A percentile compares a stretch with the other conserved stretches of the same genome.
Conservation (phyloP, 73 alveolate genomes). For the Symbiodinium natans region DNA sequence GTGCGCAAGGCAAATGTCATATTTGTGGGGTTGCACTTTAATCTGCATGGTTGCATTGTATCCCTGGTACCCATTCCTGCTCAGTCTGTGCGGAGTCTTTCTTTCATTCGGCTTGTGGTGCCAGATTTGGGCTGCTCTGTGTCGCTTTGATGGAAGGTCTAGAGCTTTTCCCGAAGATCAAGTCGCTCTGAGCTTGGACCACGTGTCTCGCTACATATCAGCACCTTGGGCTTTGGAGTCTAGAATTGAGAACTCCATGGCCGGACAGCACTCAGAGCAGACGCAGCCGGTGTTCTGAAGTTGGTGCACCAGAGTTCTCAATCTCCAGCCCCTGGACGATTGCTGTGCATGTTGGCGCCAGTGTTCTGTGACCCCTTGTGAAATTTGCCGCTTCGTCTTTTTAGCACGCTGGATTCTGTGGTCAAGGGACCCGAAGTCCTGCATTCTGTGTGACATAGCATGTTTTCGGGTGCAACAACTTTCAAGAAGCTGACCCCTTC, state of each 20-base stretch:
- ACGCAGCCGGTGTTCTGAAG: not conserved
- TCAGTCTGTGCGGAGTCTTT: no score
- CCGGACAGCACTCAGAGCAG: no score
- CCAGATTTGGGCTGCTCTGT: not conserved
- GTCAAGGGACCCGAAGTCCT: no score
- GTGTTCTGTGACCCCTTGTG: not conserved
- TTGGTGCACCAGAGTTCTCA: not conserved
- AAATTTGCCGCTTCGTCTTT: not conserved
- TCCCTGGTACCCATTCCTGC: no score
- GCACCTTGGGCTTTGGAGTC: not conserved
- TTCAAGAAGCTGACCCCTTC: no score
- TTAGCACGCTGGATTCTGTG: not conserved
- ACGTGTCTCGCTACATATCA: not conserved
- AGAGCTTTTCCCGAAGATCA: slow-evolving; percentile 93
- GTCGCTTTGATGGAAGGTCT: slow-evolving; percentile 7
- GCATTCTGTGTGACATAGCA: no score
- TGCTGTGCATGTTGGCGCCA: not conserved
- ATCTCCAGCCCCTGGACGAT: not conserved
- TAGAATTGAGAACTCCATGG: no score
- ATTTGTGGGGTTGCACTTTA: no score
- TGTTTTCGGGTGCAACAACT: no score
- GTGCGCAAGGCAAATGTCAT: no score
- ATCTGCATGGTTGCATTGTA: no score
- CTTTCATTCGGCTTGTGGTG: no score
- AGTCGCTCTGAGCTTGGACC: slow-evolving; percentile 58